phyloP scores from a whole-genome alignment of 306 rosid genomes.

The Gynostemma pentaphyllum region DNA sequence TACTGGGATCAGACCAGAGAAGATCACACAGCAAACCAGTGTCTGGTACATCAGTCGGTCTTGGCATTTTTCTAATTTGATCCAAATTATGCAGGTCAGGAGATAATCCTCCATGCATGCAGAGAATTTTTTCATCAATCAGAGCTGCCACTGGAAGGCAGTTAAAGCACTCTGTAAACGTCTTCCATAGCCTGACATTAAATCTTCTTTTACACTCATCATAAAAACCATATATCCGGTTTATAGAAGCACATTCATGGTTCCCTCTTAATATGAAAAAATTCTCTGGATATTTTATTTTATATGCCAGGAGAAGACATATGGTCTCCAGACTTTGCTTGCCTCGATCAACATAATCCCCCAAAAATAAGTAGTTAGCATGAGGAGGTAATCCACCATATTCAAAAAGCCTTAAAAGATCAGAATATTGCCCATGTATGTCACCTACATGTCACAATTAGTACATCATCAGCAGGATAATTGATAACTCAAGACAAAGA shows the following conservation, averaged over 20 bases:
- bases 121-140: conserved; percentile 84
- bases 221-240: conserved; percentile 88
- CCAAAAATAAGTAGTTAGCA: conserved; percentile 87
- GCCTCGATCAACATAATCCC: conserved; percentile 97
- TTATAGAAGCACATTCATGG: conserved; percentile 95
- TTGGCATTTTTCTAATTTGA: conserved; percentile 54
- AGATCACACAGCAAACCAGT: conserved; percentile 93
- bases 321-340: conserved; percentile 90
- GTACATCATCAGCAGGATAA: background rate
- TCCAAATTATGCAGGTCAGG: conserved; percentile 72
- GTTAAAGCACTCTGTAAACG: conserved; percentile 80
- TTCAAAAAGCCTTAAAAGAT: conserved; percentile 90
- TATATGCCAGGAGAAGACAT: conserved; percentile 88
- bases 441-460: conserved; percentile 53
- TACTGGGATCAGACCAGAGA: conserved; percentile 93
- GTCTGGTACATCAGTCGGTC: conserved; percentile 95
- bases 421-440: conserved; percentile 89
- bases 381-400: conserved; percentile 90
- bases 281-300: conserved; percentile 76
- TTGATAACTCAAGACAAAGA: background rate
- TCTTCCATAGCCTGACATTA: conserved; percentile 76
- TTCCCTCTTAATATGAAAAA: conserved; percentile 91
- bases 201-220: conserved; percentile 98
- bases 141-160: conserved; percentile 93
- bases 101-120: conserved; percentile 98